Conservation (phyloP, 352 stramenopile genomes). For the Globisporangium alternatum region DNA sequence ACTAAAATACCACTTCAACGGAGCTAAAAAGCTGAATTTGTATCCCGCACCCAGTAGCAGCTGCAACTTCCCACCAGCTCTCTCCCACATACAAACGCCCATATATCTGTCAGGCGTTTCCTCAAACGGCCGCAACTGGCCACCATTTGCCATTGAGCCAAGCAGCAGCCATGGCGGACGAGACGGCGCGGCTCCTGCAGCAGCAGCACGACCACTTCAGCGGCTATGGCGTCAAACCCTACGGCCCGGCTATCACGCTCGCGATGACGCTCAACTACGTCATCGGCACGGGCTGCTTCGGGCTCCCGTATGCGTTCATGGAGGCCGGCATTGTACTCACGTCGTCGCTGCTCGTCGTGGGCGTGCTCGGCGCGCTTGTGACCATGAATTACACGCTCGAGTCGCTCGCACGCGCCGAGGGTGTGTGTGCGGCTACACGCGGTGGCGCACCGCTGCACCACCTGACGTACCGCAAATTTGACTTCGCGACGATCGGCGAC, state of each 20-base stretch:
- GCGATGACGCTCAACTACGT: slow-evolving; percentile 87
- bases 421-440: slow-evolving; percentile 56
- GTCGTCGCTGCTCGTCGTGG: slow-evolving; percentile 54
- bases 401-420: slow-evolving; percentile 71
- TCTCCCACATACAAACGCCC: slow-evolving; percentile 12
- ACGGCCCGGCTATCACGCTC: slow-evolving; percentile 60
- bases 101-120: neutral
- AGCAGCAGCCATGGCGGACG: slow-evolving; percentile 16
- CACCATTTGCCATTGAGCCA: neutral
- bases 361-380: slow-evolving; percentile 59
- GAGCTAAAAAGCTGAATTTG: neutral
- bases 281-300: slow-evolving; percentile 86
- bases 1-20: neutral
- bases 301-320: slow-evolving; percentile 77
- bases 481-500: slow-evolving; percentile 78
- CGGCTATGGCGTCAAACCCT: slow-evolving; percentile 56
- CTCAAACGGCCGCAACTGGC: neutral
- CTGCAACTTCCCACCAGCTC: neutral
- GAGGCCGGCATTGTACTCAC: slow-evolving; percentile 64
- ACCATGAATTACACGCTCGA: slow-evolving; percentile 90
- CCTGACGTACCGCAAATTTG: slow-evolving; percentile 85
- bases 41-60: neutral
- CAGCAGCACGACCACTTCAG: slow-evolving; percentile 16
- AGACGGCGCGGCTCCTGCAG: slow-evolving; percentile 29
- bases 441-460: slow-evolving; percentile 51